phyloP scores from a whole-genome alignment of 805 yeast species.

The Lipomyces orientalis region DNA sequence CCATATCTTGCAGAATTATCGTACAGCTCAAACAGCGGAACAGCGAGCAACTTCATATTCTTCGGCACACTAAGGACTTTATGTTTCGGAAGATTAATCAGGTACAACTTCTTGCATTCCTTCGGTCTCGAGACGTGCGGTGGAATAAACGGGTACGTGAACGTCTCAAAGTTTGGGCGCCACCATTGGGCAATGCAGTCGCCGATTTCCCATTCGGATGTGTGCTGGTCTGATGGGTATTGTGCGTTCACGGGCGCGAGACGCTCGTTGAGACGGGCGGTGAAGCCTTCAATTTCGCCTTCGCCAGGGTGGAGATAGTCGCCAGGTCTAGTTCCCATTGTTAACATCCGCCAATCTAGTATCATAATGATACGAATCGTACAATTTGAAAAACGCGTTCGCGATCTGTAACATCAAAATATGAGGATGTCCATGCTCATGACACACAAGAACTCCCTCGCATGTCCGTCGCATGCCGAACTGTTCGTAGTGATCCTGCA shows the following conservation, averaged over 20 bases:
- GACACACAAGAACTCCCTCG: constrained; percentile 45
- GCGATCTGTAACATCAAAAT: constrained; percentile 44
- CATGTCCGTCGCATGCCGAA: constrained; percentile 45
- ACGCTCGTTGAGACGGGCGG: constrained; percentile 36
- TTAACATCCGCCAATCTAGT: background rate
- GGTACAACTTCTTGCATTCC: constrained; percentile 45
- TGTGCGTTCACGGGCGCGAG: constrained; percentile 37
- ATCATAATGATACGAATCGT: constrained; percentile 7
- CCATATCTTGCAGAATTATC: constrained; percentile 45
- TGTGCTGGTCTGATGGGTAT: constrained; percentile 31
- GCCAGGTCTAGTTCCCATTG: constrained; percentile 37
- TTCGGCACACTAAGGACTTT: constrained; percentile 42
- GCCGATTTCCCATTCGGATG: constrained; percentile 43
- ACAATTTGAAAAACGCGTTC: constrained; percentile 45
- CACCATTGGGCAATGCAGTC: constrained; percentile 48
- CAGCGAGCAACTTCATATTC: constrained; percentile 44
- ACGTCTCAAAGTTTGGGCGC: constrained; percentile 46
- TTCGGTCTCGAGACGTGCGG: constrained; percentile 47
- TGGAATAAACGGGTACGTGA: constrained; percentile 46
- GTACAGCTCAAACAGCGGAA: constrained; percentile 46
- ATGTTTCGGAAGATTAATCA: constrained; percentile 42
- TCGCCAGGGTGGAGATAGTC: constrained; percentile 41
- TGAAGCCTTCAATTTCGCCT: constrained; percentile 42
- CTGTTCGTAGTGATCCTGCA: constrained; percentile 43
- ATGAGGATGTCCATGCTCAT: constrained; percentile 47